These are phyloP conservation scores for Pholiota molesta DNA, from an alignment of 768 basidiomycete genomes.

Conservation along the genomic window DNA sequence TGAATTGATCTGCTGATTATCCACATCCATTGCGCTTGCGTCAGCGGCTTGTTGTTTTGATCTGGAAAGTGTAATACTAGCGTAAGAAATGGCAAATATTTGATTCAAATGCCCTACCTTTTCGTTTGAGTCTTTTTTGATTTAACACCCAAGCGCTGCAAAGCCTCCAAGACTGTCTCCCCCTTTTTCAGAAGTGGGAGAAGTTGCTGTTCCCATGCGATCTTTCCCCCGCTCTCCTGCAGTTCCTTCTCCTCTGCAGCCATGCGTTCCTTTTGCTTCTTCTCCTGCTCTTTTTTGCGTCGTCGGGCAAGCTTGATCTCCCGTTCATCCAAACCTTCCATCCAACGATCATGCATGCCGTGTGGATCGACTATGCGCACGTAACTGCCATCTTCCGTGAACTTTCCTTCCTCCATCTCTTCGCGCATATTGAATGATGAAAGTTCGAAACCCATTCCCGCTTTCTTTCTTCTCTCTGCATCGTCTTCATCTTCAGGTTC, in stretches of 20 bases:
- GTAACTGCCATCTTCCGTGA: conserved; percentile 91
- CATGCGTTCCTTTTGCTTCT: conserved; percentile 67
- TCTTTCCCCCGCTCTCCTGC: conserved; percentile 66
- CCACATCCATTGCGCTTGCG: conserved; percentile 50
- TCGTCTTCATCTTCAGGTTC: conserved; percentile 80
- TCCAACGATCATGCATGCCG: conserved; percentile 93
- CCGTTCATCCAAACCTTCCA: conserved; percentile 85
- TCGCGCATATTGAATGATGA: conserved; percentile 99
- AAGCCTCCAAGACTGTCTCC: conserved; percentile 87
- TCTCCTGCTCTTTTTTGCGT: conserved; percentile 76
- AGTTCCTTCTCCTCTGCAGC: conserved; percentile 77
- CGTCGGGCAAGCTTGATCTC: conserved; percentile 84
- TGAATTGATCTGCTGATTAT: conserved; percentile 38
- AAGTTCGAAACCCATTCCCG: conserved; percentile 91
- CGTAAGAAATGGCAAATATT: neutral
- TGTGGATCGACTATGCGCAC: conserved; percentile 87
- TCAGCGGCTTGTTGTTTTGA: conserved; percentile 30
- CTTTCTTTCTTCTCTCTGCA: conserved; percentile 71
- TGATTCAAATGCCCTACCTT: conserved; percentile 27
- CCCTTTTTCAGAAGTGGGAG: conserved; percentile 81
- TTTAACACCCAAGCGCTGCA: conserved; percentile 80
- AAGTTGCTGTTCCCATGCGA: conserved; percentile 65
- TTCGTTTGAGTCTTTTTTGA: conserved; percentile 41
- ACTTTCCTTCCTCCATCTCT: conserved; percentile 98
- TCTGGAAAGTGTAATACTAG: conserved; percentile 16